Base-by-base conservation (phyloP, 108 stramenopile species). In the Pseudonitzschia delicatissima region DNA sequence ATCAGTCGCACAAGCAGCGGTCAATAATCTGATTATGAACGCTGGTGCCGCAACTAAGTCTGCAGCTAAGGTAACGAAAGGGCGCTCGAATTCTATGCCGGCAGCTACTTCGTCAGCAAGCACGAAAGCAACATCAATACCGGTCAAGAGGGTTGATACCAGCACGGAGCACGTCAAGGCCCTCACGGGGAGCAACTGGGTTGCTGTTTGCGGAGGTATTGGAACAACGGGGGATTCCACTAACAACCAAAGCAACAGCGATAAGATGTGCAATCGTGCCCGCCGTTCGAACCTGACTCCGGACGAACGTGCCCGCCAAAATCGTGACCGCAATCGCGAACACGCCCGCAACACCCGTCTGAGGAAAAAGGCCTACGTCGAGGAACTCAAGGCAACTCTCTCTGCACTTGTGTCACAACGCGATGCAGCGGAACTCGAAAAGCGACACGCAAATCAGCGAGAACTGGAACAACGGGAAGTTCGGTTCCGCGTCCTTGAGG, bases 261-360 rank as follows among this genome's bases (percentile, higher is more conserved):
- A 83, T 53, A 87, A 86, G 61, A 71, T 68, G 13, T 80, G 80
- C 18, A 77, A 82, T 27, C 81, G 87, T 15, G 83, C 85, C 8
- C 73, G 87, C 15, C 77, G 92, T 32, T 82, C 81, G 23, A 91
- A 78, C 57, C 74, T 94, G 26, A 87, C 93, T 25, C 84, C 90
- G 26, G 93, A 94, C 69, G 93, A 94, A 69, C 79, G 93, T 26
- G 90, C 90, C 4, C 83, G 87, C 52, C 90, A 92, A 73, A 92
- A 94, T 51, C 88, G 95, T 27, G 95, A 98, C 63, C 87, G 96
- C 42, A 98, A 98, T 66, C 88, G 98, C 13, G 98, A 97, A 71
- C 95, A 98, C 69, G 98, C 98, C 36, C 87, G 96, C 26, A 97
- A 96, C 69, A 97, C 98, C 4, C 90, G 98, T 26, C 81, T 97